Evolutionary conservation across 2,329 filamentous ascomycete species (phyloP), one percentile per base, ranked within the genome.

Genomic region (Aspergillus ochraceus): DNA sequence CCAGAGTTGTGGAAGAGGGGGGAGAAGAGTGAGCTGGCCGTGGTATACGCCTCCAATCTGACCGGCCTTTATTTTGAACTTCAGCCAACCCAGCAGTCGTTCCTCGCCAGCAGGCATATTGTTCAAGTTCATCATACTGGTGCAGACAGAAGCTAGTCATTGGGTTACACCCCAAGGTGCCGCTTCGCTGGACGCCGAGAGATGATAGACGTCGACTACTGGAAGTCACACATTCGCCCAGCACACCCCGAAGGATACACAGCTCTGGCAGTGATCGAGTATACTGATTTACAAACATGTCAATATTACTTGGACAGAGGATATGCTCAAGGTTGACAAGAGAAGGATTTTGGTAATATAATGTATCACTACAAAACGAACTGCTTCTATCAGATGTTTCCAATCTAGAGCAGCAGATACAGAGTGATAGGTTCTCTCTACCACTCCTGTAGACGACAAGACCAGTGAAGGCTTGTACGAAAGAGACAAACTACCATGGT

Each of bases 371-470:
- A 73, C 87, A 87, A 29, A 73, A 82, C 89, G 89, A 92, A 89
- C 89, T 83, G 87, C 89, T 80, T 87, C 87, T 86, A 85, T 91
- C 89, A 91, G 82, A 82, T 80, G 77, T 73, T 62, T 67, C 70
- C 78, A 88, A 92, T 47, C 89, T 84, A 90, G 88, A 88, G 89
- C 87, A 90, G 89, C 88, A 92, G 89, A 92, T 92, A 92, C 89
- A 88, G 88, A 88, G 86, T 83, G 88, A 85, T 76, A 72, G 63
- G 57, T 77, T 85, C 76, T 68, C 79, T 90, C 86, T 90, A 75
- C 83, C 87, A 84, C 87, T 82, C 84, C 81, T 72, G 73, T 67
- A 72, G 63, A 66, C 64, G 71, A 73, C 68, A 76, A 70, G 64
- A 69, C 69, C 71, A 77, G 62, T 76, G 74, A 77, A 77, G 75